Base-by-base conservation (phyloP, 441 rosid species). In the Breynia disticha region DNA sequence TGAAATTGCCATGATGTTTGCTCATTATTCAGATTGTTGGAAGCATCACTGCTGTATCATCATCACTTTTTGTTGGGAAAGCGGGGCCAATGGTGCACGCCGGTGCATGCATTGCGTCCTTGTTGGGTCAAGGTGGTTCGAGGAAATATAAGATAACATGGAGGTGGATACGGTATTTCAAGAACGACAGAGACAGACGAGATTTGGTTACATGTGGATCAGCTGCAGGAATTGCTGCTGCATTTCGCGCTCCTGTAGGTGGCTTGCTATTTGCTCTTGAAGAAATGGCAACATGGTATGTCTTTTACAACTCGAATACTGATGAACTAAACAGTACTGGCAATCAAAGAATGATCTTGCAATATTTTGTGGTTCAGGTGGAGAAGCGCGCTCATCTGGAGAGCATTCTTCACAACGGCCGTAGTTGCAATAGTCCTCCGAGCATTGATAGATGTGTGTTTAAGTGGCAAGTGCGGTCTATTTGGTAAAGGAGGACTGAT, bases 1-100 rank as follows among this genome's bases (percentile, higher is more conserved):
- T 24, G n/a, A 47, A 49, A 56, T 7, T 45, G 12, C 48, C 42
- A n/a, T 54, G 12, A 46, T 15, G 20, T 48, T 52, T 54, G 52
- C 55, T 43, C 16, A 10, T 48, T 45, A 5, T 67, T 58, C 78
- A 90, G 95, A 74, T 90, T 45, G 14, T 82, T 49, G 97, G 97
- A 65, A 84, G 88, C 78, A 76, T 90, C 60, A 60, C 87, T 47
- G 97, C 82, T 4, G 97, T 86, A 18, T 82, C 97, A 12, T 75
- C 76, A 18, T 90, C 97, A 61, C 87, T 86, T 67, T 67, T 79
- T 19, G 69, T 90, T 53, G 95, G 97, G 62, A 90, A 86, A 63
- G 97, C 97, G 42, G 95, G 95, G 45, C 95, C 97, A 3, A 75
- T 86, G 90, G 87, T 90, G 60, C 97, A 90, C 59, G 82, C 81